Base-by-base conservation (phyloP, 1,284 basidiomycete genomes). In the Inonotus hispidus region DNA sequence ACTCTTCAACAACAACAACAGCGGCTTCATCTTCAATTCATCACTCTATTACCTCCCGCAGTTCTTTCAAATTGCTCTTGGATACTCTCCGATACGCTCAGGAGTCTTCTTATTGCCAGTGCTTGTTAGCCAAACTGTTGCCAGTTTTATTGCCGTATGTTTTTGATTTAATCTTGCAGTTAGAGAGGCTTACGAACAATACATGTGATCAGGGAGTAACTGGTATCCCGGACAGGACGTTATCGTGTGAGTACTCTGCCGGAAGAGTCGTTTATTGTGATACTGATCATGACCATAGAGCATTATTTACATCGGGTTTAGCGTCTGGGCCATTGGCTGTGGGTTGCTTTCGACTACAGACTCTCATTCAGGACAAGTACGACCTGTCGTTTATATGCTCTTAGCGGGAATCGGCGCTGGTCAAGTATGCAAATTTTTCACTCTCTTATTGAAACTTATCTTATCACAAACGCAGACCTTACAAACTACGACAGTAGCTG, bases 1-100 rank as follows among this genome's bases (percentile, higher is more conserved):
- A 54, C 39, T 4, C 6, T 14, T 25, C 25, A 10, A 32, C 8
- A 6, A 16, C 3, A n/a, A 10, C 32, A 32, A 32, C 41, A 62
- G 61, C 46, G 61, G 61, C 6, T 58, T 59, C 57, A 35, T 62
- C 27, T 62, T 62, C 57, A 59, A 62, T n/a, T 62, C 56, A 16
- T 59, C 56, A 25, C 56, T 62, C 3, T 62, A 59, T 25, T 62
- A 62, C 35, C 52, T 62, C 8, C 61, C 61, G 13, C 61, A 62
- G 19, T 62, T 62, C 57, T 62, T 62, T 45, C 50, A 62, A 50
- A 41, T 59, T 19, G 56, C 61, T 23, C 57, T 62, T 13, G 61
- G 61, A 21, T 62, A 59, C 35, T 54, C 56, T 13, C 61, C 61
- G 23, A 55, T 59, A 13, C 56, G 53, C 13, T 46, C 61, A 13